Evolutionary conservation across 495 filamentous ascomycete genomes (phyloP).

Genomic region (Penicillium cinerascens): DNA sequence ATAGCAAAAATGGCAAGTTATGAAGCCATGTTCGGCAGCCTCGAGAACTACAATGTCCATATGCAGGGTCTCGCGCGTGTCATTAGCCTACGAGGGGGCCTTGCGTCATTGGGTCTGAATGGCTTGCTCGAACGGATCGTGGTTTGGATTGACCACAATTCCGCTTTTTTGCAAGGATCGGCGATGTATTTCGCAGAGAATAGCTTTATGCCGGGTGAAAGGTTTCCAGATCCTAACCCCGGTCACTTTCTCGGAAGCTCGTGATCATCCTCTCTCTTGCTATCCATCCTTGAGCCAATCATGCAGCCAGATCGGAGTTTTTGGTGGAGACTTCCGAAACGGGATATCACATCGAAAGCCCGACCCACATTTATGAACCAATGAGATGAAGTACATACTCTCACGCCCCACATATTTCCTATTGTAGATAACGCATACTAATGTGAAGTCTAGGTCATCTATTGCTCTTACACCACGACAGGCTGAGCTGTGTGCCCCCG

Average conservation of each 20-base stretch:
- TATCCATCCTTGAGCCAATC: background rate
- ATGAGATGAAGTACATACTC: background rate
- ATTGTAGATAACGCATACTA: slow-evolving; percentile 5
- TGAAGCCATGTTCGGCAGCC: slow-evolving; percentile 42
- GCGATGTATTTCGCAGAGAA: slow-evolving; percentile 22
- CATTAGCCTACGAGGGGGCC: slow-evolving; percentile 35
- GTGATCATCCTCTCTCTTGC: background rate
- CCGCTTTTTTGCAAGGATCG: slow-evolving; percentile 33
- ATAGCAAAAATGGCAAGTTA: slow-evolving; percentile 50
- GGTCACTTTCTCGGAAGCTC: slow-evolving; percentile 29
- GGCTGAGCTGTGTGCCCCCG: background rate
- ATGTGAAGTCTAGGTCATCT: background rate
- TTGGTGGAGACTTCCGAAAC: slow-evolving; percentile 5
- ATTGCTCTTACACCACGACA: background rate
- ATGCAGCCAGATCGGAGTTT: background rate
- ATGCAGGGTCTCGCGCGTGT: slow-evolving; percentile 35
- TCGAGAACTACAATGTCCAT: slow-evolving; percentile 34
- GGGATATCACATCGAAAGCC: slow-evolving; percentile 3
- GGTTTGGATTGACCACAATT: slow-evolving; percentile 44
- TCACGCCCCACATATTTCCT: background rate
- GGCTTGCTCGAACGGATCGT: slow-evolving; percentile 40
- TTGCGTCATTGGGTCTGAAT: slow-evolving; percentile 32
- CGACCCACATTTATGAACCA: background rate
- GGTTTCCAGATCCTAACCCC: slow-evolving; percentile 24
- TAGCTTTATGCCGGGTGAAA: slow-evolving; percentile 19